Evolutionary conservation across 345 rosid genomes (phyloP).

Genomic region (Eucalyptus microcorys): DNA sequence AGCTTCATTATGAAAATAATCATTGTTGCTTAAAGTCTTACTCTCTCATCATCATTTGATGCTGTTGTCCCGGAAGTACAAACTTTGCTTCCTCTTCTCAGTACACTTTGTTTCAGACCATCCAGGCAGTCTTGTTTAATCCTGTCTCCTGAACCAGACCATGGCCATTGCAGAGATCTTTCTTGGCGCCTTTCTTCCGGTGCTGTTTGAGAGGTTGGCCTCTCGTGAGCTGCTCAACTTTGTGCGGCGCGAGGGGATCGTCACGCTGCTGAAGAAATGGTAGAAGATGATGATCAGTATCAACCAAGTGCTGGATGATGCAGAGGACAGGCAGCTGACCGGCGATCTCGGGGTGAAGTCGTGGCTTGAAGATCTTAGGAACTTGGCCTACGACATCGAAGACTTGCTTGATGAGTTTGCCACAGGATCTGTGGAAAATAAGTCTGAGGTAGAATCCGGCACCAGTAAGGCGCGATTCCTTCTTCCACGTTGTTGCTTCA

Average conservation of each 20-base stretch:
- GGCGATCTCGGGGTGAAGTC: background rate
- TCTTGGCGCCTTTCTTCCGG: background rate
- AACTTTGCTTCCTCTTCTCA: background rate
- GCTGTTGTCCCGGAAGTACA: background rate
- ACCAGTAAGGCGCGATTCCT: background rate
- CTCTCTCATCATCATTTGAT: background rate
- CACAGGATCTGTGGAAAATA: background rate
- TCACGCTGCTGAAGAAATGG: background rate
- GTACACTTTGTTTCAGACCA: background rate
- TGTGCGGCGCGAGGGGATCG: rapidly evolving
- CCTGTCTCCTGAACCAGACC: background rate
- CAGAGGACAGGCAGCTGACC: background rate
- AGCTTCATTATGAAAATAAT: background rate
- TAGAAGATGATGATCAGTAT: background rate
- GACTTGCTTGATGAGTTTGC: background rate
- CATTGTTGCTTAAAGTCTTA: background rate
- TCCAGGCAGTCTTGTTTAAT: background rate
- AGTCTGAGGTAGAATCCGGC: background rate
- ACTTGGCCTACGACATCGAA: background rate
- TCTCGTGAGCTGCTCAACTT: background rate
- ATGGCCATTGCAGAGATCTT: background rate
- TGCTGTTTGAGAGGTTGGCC: background rate
- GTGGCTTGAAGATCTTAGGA: background rate
- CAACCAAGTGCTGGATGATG: background rate
- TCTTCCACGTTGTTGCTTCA: background rate